A percentile compares a stretch with the other conserved stretches of the same genome.
These are phyloP conservation scores for Gorgonomyces haynaldii DNA, from an alignment of 192 early-diverging fungal genomes.

Conservation along the genomic window DNA sequence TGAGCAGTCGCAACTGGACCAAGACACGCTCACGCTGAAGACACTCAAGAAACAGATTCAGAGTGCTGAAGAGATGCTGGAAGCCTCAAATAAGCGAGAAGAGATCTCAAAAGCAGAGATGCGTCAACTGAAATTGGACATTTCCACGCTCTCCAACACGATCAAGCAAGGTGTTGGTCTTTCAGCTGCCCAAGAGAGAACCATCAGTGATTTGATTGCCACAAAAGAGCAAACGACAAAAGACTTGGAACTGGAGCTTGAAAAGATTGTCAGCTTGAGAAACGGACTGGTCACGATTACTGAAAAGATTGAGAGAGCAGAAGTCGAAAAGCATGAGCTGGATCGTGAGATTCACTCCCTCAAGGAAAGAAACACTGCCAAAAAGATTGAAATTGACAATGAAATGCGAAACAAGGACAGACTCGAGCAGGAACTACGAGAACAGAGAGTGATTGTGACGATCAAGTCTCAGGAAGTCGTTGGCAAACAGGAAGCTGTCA, in stretches of 20 bases:
- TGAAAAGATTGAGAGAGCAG: conserved; percentile 37
- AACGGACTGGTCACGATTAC: conserved; percentile 33
- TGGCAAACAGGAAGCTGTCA: conserved; percentile 44
- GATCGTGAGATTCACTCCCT: conserved; percentile 46
- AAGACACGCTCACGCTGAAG: conserved; percentile 33
- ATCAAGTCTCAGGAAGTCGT: conserved; percentile 51
- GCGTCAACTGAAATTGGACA: conserved; percentile 34
- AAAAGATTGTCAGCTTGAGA: conserved; percentile 40
- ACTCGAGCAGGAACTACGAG: conserved; percentile 44
- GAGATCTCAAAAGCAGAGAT: conserved; percentile 41
- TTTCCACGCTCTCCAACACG: conserved; percentile 32
- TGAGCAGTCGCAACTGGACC: conserved; percentile 1
- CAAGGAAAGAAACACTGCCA: conserved; percentile 41
- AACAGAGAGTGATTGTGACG: conserved; percentile 41
- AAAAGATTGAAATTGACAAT: conserved; percentile 46
- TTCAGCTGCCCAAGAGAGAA: conserved; percentile 38
- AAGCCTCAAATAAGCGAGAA: conserved; percentile 29
- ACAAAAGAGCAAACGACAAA: conserved; percentile 40
- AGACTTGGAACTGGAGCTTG: conserved; percentile 48
- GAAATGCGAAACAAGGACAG: conserved; percentile 47
- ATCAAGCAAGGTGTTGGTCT: conserved; percentile 51
- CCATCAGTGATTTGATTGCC: conserved; percentile 38
- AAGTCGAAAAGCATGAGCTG: conserved; percentile 33
- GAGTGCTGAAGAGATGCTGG: conserved; percentile 32
- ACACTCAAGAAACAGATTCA: conserved; percentile 33